Evolutionary conservation across 768 basidiomycete species (phyloP), one percentile per base, ranked within the genome.

Genomic region (Mycena chlorophos): DNA sequence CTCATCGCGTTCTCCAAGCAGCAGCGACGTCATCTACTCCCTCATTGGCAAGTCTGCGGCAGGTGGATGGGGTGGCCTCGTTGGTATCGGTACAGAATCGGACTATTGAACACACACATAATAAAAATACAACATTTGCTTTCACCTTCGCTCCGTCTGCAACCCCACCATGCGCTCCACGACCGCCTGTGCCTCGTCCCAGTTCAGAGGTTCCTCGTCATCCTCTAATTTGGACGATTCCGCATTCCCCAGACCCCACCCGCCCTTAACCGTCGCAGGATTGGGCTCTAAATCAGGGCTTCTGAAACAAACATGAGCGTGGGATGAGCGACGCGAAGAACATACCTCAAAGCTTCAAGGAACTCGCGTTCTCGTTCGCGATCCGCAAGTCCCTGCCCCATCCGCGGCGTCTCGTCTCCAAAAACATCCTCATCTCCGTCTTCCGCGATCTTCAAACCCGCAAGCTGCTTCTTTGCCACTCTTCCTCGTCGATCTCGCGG

Each of bases 401-500:
- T 34, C 3, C 77, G 72, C 31, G 82, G 85, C 4, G 81, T 87
- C 62, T 86, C 84, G 43, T 78, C 81, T 10, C 81, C 83, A 42
- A 71, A 69, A 8, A 61, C 49, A 16, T 82, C 77, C 29, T 79
- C 76, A 10, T 73, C 76, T 16, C 68, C 70, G 13, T 70, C 73
- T 39, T 49, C 57, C 5, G 63, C 65, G 14, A 68, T 64, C 20
- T 66, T 67, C 58, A 68, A 70, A 5, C 68, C 70, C 20, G 60
- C 66, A 26, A 57, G 65, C 38, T 68, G 74, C 62, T 83, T 82
- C 56, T 78, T 76, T 19, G 84, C 88, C 54, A 92, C 85, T 20
- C 90, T 81, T 12, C 91, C 91, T 30, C 91, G 77, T 22, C 91
- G 77, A 67, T 93, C 91, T 49, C 91, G 80, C 22, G 91, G 91